A percentile compares a stretch with the other conserved stretches of the same genome.
These are phyloP conservation scores for Exserohilum rostratum DNA, from an alignment of 2,329 filamentous ascomycete species.

Conservation along the genomic window DNA sequence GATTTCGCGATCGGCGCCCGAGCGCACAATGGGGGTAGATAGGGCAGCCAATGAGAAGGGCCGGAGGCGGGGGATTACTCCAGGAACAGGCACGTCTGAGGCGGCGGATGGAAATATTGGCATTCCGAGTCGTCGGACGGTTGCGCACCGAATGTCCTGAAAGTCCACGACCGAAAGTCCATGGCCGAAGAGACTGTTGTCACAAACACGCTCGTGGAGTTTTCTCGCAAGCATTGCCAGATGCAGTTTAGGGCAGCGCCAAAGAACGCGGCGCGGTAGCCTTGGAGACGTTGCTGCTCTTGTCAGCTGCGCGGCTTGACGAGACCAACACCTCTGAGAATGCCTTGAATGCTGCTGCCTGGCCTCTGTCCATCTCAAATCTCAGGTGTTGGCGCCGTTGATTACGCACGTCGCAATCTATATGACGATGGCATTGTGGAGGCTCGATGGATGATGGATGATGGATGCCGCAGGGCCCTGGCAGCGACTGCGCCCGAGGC, in stretches of 20 bases:
- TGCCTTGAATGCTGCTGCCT: slow-evolving; percentile 14
- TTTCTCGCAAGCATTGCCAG: slow-evolving; percentile 32
- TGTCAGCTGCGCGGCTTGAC: not conserved
- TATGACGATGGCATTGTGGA: too few relatives aligned
- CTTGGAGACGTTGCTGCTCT: not conserved
- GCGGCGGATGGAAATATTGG: slow-evolving; percentile 10
- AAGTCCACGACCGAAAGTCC: not conserved
- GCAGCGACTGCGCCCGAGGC: too few relatives aligned
- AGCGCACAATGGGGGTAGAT: slow-evolving; percentile 7
- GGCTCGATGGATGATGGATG: too few relatives aligned
- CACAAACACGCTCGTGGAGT: slow-evolving; percentile 4
- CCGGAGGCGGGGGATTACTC: slow-evolving; percentile 12
- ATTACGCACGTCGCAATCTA: slow-evolving; percentile 17
- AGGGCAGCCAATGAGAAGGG: slow-evolving; percentile 19
- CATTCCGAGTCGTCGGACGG: slow-evolving; percentile 16
- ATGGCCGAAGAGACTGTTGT: slow-evolving; percentile 15
- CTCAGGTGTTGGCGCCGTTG: slow-evolving; percentile 28
- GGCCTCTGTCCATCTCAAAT: slow-evolving; percentile 3
- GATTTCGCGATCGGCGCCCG: slow-evolving; percentile 20
- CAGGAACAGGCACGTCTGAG: slow-evolving; percentile 17
- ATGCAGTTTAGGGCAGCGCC: slow-evolving; percentile 17
- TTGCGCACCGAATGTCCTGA: slow-evolving; percentile 14
- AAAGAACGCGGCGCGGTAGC: slow-evolving; percentile 15
- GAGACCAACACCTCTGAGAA: not conserved
- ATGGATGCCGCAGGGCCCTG: too few relatives aligned